Conservation (phyloP, 2,329 filamentous ascomycete species). For the Cercospora sesami region DNA sequence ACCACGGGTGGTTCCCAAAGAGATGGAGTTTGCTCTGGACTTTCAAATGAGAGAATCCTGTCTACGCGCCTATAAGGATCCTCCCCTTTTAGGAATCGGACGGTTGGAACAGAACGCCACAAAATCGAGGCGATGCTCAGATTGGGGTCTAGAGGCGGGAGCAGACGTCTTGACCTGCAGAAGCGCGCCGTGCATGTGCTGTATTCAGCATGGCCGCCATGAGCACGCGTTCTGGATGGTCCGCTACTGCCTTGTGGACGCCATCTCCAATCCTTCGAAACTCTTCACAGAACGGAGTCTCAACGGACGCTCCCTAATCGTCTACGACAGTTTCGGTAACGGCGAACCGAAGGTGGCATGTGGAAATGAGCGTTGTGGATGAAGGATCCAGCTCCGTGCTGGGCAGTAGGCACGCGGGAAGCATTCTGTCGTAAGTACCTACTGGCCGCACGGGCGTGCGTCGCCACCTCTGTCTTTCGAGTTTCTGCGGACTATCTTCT, state of each 20-base stretch:
- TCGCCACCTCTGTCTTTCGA: neutral
- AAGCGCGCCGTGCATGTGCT: neutral
- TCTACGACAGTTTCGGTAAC: neutral
- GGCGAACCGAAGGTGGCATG: conserved; percentile 3
- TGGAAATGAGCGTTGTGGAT: conserved; percentile 11
- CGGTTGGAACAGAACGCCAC: conserved; percentile 8
- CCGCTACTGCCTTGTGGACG: conserved; percentile 2
- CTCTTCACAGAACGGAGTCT: neutral
- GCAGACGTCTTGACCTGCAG: conserved; percentile 1
- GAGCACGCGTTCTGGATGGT: neutral
- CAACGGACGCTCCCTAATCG: neutral
- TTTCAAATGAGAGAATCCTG: neutral
- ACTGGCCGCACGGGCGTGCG: neutral
- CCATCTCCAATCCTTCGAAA: conserved; percentile 1
- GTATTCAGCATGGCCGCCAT: neutral
- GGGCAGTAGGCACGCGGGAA: neutral
- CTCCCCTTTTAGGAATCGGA: neutral
- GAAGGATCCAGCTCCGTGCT: neutral
- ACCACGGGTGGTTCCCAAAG: neutral
- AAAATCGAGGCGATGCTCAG: conserved; percentile 3
- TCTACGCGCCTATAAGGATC: conserved; percentile 3
- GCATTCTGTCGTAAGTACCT: neutral
- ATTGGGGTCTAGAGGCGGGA: conserved; percentile 7
- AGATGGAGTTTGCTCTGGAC: neutral
- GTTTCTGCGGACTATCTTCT: neutral